Percentiles rank a stretch among this genome's conserved stretches.
These are phyloP conservation scores for Aspergillus steynii DNA, from an alignment of 495 filamentous ascomycete species.

Conservation along the genomic window DNA sequence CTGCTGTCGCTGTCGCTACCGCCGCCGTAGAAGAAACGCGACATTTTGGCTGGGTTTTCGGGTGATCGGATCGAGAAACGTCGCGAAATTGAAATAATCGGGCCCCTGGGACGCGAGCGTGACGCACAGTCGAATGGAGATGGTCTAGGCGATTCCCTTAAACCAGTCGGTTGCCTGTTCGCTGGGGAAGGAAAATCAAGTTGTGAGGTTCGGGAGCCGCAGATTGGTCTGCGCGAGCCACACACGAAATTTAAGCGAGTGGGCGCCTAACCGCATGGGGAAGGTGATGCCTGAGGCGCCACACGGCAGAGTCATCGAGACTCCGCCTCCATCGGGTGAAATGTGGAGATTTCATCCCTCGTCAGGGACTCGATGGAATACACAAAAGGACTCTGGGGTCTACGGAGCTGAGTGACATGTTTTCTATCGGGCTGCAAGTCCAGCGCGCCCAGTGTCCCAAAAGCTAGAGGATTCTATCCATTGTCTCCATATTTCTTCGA, in stretches of 20 bases:
- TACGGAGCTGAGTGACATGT: too few species aligned
- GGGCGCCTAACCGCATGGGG: slow-evolving; percentile 44
- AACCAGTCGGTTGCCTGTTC: slow-evolving; percentile 12
- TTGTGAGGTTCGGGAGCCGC: slow-evolving; percentile 41
- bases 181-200: slow-evolving; percentile 27
- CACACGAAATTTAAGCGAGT: slow-evolving; percentile 57
- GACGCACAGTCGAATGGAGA: slow-evolving; percentile 13
- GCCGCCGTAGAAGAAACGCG: slow-evolving; percentile 94
- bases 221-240: slow-evolving; percentile 41
- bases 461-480: too few species aligned
- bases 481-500: not conserved
- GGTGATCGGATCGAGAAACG: slow-evolving; percentile 21
- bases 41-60: slow-evolving; percentile 48
- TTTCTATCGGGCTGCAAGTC: not conserved
- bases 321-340: not conserved
- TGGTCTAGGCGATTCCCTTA: slow-evolving; percentile 8
- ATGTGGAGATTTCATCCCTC: not conserved
- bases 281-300: slow-evolving; percentile 9
- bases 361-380: too few species aligned
- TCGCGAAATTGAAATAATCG: slow-evolving; percentile 15
- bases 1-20: slow-evolving; percentile 79
- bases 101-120: slow-evolving; percentile 11
- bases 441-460: too few species aligned
- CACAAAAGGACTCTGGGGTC: not conserved
- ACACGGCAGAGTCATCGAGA: not conserved